Evolutionary conservation across 176 grass and related monocot species (phyloP), one percentile per base, ranked within the genome.

Genomic region (Eragrostis nindensis): DNA sequence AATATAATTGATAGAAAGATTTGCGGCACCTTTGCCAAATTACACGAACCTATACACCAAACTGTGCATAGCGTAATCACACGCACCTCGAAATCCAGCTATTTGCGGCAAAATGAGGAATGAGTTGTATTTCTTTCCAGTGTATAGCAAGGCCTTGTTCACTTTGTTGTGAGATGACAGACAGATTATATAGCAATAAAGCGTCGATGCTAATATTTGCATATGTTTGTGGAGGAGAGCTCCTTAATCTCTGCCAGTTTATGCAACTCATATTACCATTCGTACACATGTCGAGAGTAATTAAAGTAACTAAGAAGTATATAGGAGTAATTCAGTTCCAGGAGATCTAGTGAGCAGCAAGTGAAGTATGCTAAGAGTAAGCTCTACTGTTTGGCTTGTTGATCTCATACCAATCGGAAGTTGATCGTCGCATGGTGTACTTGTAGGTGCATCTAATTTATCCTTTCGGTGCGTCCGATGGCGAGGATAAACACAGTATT

Each of bases 1-100:
- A 75, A 89, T 93, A 30, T 98, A 97, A 54, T 84, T 62, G 22
- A 14, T 63, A 41, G 56, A 60, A 73, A 26, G 65, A 30, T 66
- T 67, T 39, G n/a, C 15, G 64, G 55, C 54, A 39, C 21, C 30
- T 75, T 11, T 60, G 61, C 14, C 29, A 60, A 55, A 32, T 56
- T 41, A 30, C 55, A 60, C 12, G 22, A 25, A n/a, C 19, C 17
- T 29, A 11, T 11, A 75, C 54, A 21, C 0, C 21, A 81, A 75
- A 56, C 63, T 85, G 87, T 76, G 71, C 71, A 70, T 68, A 32
- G 59, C 9, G 6, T 22, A 40, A 48, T 14, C 39, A 40, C 72
- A 39, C 39, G 42, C 13, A 44, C 52, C 54, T 80, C 13, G 15
- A 27, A 29, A 44, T 60, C 29, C 50, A 42, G 40, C 29, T 79